Evolutionary conservation across 2,329 filamentous ascomycete species (phyloP).

Genomic region (Eutypa lata): DNA sequence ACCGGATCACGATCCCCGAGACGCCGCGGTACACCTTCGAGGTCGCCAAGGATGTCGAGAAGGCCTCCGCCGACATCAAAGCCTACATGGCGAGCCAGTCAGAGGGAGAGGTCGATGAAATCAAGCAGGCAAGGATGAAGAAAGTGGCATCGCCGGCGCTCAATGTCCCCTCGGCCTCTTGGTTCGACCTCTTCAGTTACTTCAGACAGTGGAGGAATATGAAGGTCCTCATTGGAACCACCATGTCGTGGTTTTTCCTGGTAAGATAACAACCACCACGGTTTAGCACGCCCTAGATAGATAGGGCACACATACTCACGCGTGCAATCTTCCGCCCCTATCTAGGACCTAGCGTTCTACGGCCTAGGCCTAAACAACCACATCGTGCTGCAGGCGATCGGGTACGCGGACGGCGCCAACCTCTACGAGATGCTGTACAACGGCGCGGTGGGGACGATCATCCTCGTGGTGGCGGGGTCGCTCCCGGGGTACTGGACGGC

Average conservation of each 20-base stretch:
- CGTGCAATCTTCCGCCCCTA: constrained; percentile 8
- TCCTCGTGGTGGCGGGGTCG: constrained; percentile 72
- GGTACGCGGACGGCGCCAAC: constrained; percentile 60
- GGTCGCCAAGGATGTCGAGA: constrained; percentile 70
- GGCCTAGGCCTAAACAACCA: constrained; percentile 73
- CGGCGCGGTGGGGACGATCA: constrained; percentile 72
- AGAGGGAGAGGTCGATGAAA: constrained; percentile 45
- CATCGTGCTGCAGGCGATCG: constrained; percentile 68
- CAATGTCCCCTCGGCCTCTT: constrained; percentile 66
- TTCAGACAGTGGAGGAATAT: constrained; percentile 68
- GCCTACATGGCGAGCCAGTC: constrained; percentile 50
- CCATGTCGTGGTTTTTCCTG: constrained; percentile 78
- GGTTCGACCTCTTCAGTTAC: constrained; percentile 63
- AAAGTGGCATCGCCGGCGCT: constrained; percentile 50
- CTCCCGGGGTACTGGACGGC: constrained; percentile 80
- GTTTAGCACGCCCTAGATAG: no score
- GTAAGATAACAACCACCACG: constrained; percentile 27
- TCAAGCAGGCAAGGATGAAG: constrained; percentile 51
- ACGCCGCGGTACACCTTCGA: constrained; percentile 83
- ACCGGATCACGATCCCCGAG: constrained; percentile 81
- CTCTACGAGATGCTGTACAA: constrained; percentile 70
- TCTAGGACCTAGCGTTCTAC: constrained; percentile 66
- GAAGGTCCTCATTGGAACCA: constrained; percentile 71
- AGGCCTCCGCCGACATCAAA: constrained; percentile 70
- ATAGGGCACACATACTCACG: not conserved